A percentile compares a stretch with the other conserved stretches of the same genome.
Evolutionary conservation across 148 eudicot genomes (phyloP).

Genomic region (Nepenthes mirabilis): DNA sequence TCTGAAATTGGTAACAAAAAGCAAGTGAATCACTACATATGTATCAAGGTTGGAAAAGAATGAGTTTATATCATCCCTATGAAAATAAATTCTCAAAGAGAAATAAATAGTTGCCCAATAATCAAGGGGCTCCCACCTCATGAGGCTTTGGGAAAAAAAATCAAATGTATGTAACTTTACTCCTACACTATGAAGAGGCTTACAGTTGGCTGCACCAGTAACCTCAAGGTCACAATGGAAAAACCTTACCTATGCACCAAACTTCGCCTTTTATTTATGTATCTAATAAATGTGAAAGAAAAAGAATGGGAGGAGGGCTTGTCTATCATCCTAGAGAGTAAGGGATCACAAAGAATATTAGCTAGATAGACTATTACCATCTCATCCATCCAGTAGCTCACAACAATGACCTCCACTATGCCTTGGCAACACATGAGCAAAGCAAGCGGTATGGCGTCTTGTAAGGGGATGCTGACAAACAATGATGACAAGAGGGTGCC

Average conservation of each 20-base stretch:
- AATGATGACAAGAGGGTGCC: constrained; percentile 9
- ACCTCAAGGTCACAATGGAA: neutral
- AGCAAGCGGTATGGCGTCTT: constrained; percentile 9
- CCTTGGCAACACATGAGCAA: constrained; percentile 17
- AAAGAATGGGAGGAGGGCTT: neutral
- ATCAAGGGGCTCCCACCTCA: too few relatives aligned
- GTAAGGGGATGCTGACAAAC: neutral
- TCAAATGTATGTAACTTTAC: too few relatives aligned
- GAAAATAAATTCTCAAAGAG: too few relatives aligned
- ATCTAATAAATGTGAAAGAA: neutral
- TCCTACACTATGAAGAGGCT: too few relatives aligned
- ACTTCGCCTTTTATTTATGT: neutral
- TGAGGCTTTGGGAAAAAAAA: too few relatives aligned
- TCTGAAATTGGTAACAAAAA: constrained; percentile 7
- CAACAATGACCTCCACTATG: constrained; percentile 11
- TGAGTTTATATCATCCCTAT: too few relatives aligned
- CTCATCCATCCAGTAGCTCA: constrained; percentile 12
- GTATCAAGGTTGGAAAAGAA: neutral
- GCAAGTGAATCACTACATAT: too few relatives aligned
- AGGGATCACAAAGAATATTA: neutral
- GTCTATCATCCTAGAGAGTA: neutral
- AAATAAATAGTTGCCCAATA: too few relatives aligned
- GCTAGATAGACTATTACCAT: constrained; percentile 7
- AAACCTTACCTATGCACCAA: too few relatives aligned
- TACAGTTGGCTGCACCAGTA: neutral